These are phyloP conservation scores for Suhomyces bokatorum DNA, from an alignment of 1,139 yeast species.

Conservation along the genomic window DNA sequence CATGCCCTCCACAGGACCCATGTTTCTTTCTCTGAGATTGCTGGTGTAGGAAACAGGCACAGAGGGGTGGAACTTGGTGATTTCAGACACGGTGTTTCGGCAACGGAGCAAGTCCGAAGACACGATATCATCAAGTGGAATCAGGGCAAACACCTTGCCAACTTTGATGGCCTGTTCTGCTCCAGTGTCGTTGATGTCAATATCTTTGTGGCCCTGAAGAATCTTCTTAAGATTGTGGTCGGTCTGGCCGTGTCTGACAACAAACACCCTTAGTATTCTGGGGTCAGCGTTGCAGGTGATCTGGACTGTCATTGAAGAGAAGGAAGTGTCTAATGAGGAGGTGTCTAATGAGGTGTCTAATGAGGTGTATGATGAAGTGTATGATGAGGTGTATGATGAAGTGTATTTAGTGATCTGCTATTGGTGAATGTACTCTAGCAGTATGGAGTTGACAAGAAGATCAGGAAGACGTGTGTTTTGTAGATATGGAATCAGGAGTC, in stretches of 20 bases:
- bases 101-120: conserved; percentile 67
- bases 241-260: conserved; percentile 82
- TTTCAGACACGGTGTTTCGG: conserved; percentile 48
- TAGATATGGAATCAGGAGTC: too few relatives aligned
- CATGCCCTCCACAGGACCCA: conserved; percentile 85
- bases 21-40: conserved; percentile 68
- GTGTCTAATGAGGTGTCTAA: too few relatives aligned
- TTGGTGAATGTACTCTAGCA: too few relatives aligned
- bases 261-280: conserved; percentile 50
- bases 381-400: too few relatives aligned
- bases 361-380: too few relatives aligned
- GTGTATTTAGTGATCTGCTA: too few relatives aligned
- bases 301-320: conserved; percentile 6
- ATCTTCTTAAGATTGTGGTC: conserved; percentile 65
- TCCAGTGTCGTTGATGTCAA: conserved; percentile 61
- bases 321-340: background rate
- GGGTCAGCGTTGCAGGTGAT: conserved; percentile 32
- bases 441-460: too few relatives aligned
- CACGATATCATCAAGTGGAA: conserved; percentile 52
- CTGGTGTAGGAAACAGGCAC: conserved; percentile 25
- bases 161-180: conserved; percentile 53
- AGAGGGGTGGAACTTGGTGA: conserved; percentile 31
- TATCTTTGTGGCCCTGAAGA: conserved; percentile 73
- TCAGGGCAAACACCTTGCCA: conserved; percentile 39
- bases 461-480: too few relatives aligned